phyloP scores from a whole-genome alignment of 805 yeast genomes.

The Saturnispora kantuleensis region DNA sequence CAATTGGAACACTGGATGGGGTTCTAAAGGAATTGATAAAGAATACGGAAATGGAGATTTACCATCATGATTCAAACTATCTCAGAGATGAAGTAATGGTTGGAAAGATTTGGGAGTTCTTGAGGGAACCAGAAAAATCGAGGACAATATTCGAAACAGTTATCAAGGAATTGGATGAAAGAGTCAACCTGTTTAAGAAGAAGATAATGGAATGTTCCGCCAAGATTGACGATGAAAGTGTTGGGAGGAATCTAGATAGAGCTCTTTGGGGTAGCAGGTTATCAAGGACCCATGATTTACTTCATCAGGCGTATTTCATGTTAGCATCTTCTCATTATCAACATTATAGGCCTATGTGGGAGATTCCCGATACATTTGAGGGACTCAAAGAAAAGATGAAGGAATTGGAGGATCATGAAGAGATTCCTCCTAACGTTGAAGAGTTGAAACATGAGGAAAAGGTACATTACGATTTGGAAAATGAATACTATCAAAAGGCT shows the following conservation, averaged over 20 bases:
- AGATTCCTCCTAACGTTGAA: slow-evolving; percentile 18
- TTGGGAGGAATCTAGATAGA: slow-evolving; percentile 7
- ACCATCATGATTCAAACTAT: slow-evolving; percentile 38
- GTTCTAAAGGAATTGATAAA: slow-evolving; percentile 58
- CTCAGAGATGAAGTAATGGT: slow-evolving; percentile 39
- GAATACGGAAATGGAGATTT: slow-evolving; percentile 40
- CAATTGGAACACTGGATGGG: slow-evolving; percentile 47
- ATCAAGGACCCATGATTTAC: slow-evolving; percentile 44
- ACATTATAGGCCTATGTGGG: slow-evolving; percentile 29
- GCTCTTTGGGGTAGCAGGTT: slow-evolving; percentile 20
- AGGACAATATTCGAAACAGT: slow-evolving; percentile 35
- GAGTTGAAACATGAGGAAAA: slow-evolving; percentile 17
- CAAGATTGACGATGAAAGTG: neutral
- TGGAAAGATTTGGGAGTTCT: slow-evolving; percentile 63
- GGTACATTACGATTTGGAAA: slow-evolving; percentile 37
- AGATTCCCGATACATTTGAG: slow-evolving; percentile 25
- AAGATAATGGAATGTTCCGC: neutral
- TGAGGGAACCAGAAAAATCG: slow-evolving; percentile 43
- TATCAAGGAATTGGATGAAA: slow-evolving; percentile 24
- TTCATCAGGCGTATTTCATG: slow-evolving; percentile 73
- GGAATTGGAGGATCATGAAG: slow-evolving; percentile 11
- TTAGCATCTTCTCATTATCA: slow-evolving; percentile 68
- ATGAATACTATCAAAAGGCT: slow-evolving; percentile 47
- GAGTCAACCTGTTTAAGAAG: slow-evolving; percentile 13
- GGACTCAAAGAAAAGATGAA: slow-evolving; percentile 15